A percentile compares a stretch with the other conserved stretches of the same genome.
These are phyloP conservation scores for Phytopythium delawarense DNA, from an alignment of 352 stramenopile species.

Conservation along the genomic window DNA sequence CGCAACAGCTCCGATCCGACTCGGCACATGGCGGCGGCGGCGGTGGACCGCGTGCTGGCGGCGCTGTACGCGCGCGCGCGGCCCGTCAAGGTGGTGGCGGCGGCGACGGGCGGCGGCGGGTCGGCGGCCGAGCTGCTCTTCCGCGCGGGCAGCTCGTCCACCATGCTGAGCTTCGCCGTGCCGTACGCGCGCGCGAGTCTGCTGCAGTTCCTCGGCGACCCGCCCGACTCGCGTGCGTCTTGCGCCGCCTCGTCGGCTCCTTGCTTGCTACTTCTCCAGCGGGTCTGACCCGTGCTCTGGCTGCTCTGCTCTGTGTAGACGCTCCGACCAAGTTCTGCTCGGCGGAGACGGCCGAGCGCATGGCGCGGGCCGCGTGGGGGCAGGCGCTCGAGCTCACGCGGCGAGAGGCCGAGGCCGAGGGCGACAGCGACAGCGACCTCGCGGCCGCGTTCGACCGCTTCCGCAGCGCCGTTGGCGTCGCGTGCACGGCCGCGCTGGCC, in stretches of 20 bases:
- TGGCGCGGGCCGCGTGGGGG: conserved; percentile 56
- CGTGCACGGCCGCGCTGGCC: conserved; percentile 65
- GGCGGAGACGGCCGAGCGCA: conserved; percentile 48
- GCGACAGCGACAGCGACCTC: conserved; percentile 18
- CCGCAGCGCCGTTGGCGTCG: conserved; percentile 44
- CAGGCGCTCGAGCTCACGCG: conserved; percentile 35
- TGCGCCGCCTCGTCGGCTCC: not conserved
- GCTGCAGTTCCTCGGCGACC: conserved; percentile 35
- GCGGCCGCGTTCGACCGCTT: conserved; percentile 31
- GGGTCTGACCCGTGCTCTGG: too few species aligned
- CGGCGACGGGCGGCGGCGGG: conserved; percentile 51
- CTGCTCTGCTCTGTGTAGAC: not conserved
- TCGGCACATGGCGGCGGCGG: not conserved
- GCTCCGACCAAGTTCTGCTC: conserved; percentile 45
- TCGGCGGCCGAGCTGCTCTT: conserved; percentile 46
- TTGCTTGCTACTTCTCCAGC: not conserved
- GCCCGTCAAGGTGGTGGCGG: conserved; percentile 48
- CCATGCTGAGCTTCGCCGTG: conserved; percentile 64
- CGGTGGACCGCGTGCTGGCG: conserved; percentile 39
- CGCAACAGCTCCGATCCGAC: too few species aligned
- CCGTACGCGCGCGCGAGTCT: conserved; percentile 66
- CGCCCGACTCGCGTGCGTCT: conserved; percentile 2
- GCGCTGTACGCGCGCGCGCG: conserved; percentile 52
- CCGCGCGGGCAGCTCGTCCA: conserved; percentile 54
- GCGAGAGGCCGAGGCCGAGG: conserved; percentile 28